Conservation (phyloP, 2,329 filamentous ascomycete genomes). For the Aspergillus fructus region DNA sequence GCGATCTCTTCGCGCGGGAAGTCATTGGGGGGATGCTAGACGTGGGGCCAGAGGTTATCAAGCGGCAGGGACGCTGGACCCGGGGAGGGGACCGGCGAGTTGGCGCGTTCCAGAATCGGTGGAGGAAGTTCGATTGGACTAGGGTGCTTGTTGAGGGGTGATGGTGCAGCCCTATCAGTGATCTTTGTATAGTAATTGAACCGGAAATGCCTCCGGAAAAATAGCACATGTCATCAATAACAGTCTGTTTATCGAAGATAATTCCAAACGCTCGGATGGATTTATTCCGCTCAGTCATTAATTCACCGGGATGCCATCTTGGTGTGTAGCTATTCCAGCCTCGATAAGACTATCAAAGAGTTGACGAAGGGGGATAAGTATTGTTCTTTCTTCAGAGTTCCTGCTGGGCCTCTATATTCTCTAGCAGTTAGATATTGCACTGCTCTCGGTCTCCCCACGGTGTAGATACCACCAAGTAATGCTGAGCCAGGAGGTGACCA, state of each 20-base stretch:
- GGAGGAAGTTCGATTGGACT: conserved; percentile 93
- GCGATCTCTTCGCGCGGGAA: conserved; percentile 90
- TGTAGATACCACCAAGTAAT: background rate
- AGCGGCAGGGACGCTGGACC: conserved; percentile 84
- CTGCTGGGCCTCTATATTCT: background rate
- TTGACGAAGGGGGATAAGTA: background rate
- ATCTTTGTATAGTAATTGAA: too few species aligned
- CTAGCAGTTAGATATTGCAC: background rate
- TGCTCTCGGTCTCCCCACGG: background rate
- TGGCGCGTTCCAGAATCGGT: conserved; percentile 77
- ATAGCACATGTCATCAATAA: too few species aligned
- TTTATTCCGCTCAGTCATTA: too few species aligned
- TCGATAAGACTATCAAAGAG: too few species aligned
- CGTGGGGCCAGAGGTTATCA: conserved; percentile 75
- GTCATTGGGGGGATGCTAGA: conserved; percentile 91
- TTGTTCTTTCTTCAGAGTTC: background rate
- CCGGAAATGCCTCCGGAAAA: too few species aligned
- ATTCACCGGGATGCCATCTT: too few species aligned
- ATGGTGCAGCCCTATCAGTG: background rate
- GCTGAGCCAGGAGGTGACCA: background rate
- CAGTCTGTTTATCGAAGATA: too few species aligned
- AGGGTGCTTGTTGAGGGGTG: conserved; percentile 56
- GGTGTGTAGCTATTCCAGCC: too few species aligned
- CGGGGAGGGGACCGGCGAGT: conserved; percentile 65
- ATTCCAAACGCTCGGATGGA: too few species aligned